phyloP scores from a whole-genome alignment of 441 rosid species.

The Theobroma grandiflorum region DNA sequence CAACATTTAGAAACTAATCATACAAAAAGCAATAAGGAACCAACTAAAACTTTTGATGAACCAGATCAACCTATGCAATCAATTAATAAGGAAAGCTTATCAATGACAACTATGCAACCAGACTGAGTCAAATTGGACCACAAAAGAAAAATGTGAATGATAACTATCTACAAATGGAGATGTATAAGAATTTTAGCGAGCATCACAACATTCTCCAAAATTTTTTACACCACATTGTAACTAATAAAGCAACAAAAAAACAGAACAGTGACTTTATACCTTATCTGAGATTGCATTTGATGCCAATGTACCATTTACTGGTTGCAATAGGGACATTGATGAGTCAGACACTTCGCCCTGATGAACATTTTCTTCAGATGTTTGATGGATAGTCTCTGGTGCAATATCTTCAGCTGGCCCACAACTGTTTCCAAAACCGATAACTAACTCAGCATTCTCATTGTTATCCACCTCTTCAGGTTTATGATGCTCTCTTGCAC shows the following conservation, averaged over 20 bases:
- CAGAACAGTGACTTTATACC: slow-evolving; percentile 36
- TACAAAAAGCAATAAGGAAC: not conserved
- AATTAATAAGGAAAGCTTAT: slow-evolving; percentile 7
- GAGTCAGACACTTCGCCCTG: slow-evolving; percentile 36
- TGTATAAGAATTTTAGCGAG: not conserved
- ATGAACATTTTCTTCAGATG: slow-evolving; percentile 32
- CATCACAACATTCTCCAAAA: not conserved
- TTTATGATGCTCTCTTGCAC: slow-evolving; percentile 26
- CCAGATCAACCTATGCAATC: not conserved
- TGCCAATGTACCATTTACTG: slow-evolving; percentile 29
- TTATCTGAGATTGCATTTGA: slow-evolving; percentile 30
- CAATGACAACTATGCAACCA: not conserved
- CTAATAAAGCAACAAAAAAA: not conserved
- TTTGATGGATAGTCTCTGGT: slow-evolving; percentile 27
- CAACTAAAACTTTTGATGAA: not conserved
- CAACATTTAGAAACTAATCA: not conserved
- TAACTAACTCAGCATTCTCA: slow-evolving; percentile 36
- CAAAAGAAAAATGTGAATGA: not conserved
- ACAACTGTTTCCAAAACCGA: slow-evolving; percentile 31
- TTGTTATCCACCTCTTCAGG: slow-evolving; percentile 27
- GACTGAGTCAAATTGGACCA: not conserved
- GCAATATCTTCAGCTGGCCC: slow-evolving; percentile 24
- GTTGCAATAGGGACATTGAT: slow-evolving; percentile 33
- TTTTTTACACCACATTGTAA: not conserved
- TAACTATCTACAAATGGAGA: slow-evolving; percentile 7